phyloP scores from a whole-genome alignment of 2,329 filamentous ascomycete species.

The Arthrinium puccinioides region DNA sequence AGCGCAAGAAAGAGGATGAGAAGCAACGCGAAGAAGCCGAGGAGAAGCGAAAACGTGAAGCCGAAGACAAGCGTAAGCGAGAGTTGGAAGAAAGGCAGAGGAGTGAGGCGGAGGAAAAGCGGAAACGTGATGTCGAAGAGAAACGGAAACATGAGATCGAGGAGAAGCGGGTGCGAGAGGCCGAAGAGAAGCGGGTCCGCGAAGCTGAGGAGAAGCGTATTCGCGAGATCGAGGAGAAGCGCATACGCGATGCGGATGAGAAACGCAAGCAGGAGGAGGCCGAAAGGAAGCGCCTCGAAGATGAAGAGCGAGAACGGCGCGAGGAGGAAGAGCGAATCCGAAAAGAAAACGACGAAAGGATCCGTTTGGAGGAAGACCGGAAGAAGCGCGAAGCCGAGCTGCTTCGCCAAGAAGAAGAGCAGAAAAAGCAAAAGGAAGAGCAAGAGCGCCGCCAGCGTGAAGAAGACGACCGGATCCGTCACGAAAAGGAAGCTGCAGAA shows the following conservation, averaged over 20 bases:
- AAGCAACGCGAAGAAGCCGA: constrained; percentile 18
- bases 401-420: constrained; percentile 30
- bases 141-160: constrained; percentile 28
- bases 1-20: constrained; percentile 23
- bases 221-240: no score
- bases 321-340: constrained; percentile 24
- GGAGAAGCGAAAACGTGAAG: constrained; percentile 21
- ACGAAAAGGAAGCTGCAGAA: constrained; percentile 40
- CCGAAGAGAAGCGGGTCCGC: constrained; percentile 14
- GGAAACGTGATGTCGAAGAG: constrained; percentile 26
- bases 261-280: constrained; percentile 30
- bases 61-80: no score
- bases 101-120: constrained; percentile 22
- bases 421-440: constrained; percentile 25
- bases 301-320: constrained; percentile 18
- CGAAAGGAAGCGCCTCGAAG: constrained; percentile 16
- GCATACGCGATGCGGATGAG: no score
- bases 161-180: constrained; percentile 21
- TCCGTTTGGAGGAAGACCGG: constrained; percentile 13
- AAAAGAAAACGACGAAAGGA: constrained; percentile 17
- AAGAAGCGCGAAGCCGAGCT: constrained; percentile 29
- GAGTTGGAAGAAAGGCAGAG: constrained; percentile 13
- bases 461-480: constrained; percentile 41
- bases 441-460: constrained; percentile 31
- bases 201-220: constrained; percentile 23